A percentile compares a stretch with the other conserved stretches of the same genome.
These are phyloP conservation scores for Lepidium africanum DNA, from an alignment of 345 rosid genomes.

Conservation along the genomic window DNA sequence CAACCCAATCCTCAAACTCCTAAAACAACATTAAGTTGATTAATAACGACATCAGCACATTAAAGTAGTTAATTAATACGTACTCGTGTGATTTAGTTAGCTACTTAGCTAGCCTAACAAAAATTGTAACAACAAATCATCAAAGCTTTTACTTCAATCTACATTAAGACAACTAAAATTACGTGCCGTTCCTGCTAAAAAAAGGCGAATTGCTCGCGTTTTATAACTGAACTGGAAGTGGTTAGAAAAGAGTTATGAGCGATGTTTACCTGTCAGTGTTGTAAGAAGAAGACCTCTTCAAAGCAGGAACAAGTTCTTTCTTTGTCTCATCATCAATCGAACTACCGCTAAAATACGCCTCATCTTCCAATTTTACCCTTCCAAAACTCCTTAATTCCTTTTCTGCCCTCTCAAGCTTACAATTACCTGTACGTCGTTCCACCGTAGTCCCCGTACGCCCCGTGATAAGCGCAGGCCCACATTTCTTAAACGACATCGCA, in stretches of 20 bases:
- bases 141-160: too few relatives aligned
- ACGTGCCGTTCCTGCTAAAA: not conserved
- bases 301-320: slow-evolving; percentile 28
- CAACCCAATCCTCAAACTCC: not conserved
- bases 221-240: not conserved
- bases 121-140: too few relatives aligned
- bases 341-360: slow-evolving; percentile 77
- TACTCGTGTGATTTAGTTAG: not conserved
- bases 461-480: slow-evolving; percentile 37
- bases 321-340: slow-evolving; percentile 43
- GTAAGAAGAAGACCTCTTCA: slow-evolving; percentile 67
- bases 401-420: slow-evolving; percentile 19
- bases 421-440: slow-evolving; percentile 38
- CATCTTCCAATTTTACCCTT: slow-evolving; percentile 55
- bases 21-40: not conserved
- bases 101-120: not conserved
- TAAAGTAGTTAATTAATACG: not conserved
- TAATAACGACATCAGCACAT: not conserved
- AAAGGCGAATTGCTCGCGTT: not conserved
- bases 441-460: slow-evolving; percentile 40
- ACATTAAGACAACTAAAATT: not conserved
- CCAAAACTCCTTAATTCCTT: slow-evolving; percentile 29
- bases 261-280: slow-evolving; percentile 49
- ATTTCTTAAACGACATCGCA: slow-evolving; percentile 54
- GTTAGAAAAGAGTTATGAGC: not conserved